Evolutionary conservation across 73 alveolate genomes (phyloP).

Genomic region (Symbiodinium pilosum): DNA sequence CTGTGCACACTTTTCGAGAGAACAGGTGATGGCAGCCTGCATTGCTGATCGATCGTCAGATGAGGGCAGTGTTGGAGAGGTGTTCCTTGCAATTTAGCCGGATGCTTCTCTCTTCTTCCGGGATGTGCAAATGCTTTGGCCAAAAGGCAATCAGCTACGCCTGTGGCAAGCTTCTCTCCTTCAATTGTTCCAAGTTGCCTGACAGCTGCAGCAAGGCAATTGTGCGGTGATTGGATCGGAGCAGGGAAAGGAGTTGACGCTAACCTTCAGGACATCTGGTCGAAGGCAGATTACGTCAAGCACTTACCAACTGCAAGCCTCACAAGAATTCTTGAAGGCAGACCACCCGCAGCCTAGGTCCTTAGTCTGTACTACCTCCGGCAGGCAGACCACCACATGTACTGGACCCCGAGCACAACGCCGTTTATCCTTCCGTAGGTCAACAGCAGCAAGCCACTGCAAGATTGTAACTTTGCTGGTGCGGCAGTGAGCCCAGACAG

Average conservation of each 20-base stretch:
- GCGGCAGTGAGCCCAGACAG: slow-evolving; percentile 27
- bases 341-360: slow-evolving; percentile 11
- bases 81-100: not conserved
- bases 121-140: too few relatives aligned
- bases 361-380: slow-evolving; percentile 40
- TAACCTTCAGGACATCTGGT: slow-evolving; percentile 31
- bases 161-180: slow-evolving; percentile 35
- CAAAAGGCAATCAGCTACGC: slow-evolving; percentile 40
- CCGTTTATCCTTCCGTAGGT: not conserved
- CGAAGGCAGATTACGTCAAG: slow-evolving; percentile 35
- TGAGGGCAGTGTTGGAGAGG: slow-evolving; percentile 51
- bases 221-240: too few relatives aligned
- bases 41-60: slow-evolving; percentile 66
- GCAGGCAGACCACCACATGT: not conserved
- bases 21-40: slow-evolving; percentile 63
- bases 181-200: slow-evolving; percentile 47
- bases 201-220: not conserved
- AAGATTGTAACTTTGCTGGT: slow-evolving; percentile 50
- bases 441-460: slow-evolving; percentile 14
- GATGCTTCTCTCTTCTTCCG: not conserved
- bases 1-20: too few relatives aligned
- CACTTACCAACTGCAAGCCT: not conserved
- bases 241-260: not conserved
- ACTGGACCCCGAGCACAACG: too few relatives aligned
- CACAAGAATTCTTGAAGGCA: not conserved